Percentiles rank a stretch among this genome's conserved stretches.
These are phyloP conservation scores for Cladophialophora yegresii DNA, from an alignment of 2,329 filamentous ascomycete genomes.

Conservation along the genomic window DNA sequence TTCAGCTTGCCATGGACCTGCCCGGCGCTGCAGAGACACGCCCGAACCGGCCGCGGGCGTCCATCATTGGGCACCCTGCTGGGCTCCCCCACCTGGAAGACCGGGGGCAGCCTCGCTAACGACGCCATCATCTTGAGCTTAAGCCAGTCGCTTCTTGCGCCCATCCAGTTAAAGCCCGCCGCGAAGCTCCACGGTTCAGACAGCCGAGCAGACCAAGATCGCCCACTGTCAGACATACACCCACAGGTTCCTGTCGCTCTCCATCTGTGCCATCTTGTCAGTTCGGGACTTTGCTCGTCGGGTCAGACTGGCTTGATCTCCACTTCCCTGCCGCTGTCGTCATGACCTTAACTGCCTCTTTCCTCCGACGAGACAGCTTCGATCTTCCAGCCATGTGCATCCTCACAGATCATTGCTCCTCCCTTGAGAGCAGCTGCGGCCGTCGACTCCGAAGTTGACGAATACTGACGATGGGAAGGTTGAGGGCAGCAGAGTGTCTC, in stretches of 20 bases:
- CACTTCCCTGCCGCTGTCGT: background rate
- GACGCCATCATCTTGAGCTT: background rate
- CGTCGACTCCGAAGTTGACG: background rate
- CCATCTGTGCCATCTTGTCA: background rate
- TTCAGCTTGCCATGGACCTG: background rate
- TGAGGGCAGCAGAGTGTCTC: conserved; percentile 46
- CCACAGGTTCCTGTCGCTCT: background rate
- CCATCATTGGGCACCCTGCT: background rate
- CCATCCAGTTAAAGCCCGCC: background rate
- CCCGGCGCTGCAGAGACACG: background rate
- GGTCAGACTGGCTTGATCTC: background rate
- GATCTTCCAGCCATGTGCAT: background rate
- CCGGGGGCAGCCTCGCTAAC: background rate
- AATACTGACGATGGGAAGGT: background rate
- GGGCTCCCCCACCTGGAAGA: background rate
- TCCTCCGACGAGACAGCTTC: background rate
- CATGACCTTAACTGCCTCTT: background rate
- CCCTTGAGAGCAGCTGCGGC: background rate
- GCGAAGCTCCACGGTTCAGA: background rate
- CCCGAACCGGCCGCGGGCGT: background rate
- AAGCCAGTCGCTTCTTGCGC: background rate
- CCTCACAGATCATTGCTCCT: background rate
- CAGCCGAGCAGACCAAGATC: too few relatives aligned
- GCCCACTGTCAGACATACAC: background rate
- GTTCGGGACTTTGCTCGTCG: background rate